A percentile compares a stretch with the other conserved stretches of the same genome.
phyloP scores from a whole-genome alignment of 495 filamentous ascomycete species.

The Penicillium flavigenum region DNA sequence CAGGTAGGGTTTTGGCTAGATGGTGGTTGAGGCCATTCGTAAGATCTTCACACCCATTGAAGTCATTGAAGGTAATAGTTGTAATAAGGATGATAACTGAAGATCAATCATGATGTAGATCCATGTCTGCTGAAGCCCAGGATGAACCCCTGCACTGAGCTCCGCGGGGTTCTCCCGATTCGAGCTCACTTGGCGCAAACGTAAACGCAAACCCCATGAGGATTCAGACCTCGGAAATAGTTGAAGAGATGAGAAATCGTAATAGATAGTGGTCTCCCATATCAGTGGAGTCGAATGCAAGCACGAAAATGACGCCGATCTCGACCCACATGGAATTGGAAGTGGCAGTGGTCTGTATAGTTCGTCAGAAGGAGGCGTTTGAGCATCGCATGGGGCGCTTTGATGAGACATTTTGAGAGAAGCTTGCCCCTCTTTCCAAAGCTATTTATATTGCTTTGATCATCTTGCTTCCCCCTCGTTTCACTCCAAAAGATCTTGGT shows the following conservation, averaged over 20 bases:
- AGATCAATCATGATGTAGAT: background rate
- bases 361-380: slow-evolving; percentile 1
- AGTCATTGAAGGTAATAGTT: background rate
- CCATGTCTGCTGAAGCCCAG: background rate
- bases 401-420: background rate
- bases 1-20: background rate
- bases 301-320: slow-evolving; percentile 9
- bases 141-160: background rate
- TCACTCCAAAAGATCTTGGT: background rate
- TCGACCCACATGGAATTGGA: slow-evolving; percentile 8
- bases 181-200: slow-evolving; percentile 5
- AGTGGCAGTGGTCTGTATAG: slow-evolving; percentile 2
- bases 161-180: slow-evolving; percentile 4
- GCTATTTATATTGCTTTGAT: slow-evolving; percentile 3
- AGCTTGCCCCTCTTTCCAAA: slow-evolving; percentile 6
- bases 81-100: background rate
- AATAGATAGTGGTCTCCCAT: slow-evolving; percentile 1
- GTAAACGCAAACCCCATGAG: background rate
- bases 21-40: background rate
- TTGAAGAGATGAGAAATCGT: background rate
- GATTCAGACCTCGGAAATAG: background rate
- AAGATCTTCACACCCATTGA: background rate
- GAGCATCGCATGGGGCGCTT: background rate
- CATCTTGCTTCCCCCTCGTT: slow-evolving; percentile 10
- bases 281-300: slow-evolving; percentile 4